A percentile compares a stretch with the other conserved stretches of the same genome.
phyloP scores from a whole-genome alignment of 129 eudicot species.

The Artemisia tridentata region DNA sequence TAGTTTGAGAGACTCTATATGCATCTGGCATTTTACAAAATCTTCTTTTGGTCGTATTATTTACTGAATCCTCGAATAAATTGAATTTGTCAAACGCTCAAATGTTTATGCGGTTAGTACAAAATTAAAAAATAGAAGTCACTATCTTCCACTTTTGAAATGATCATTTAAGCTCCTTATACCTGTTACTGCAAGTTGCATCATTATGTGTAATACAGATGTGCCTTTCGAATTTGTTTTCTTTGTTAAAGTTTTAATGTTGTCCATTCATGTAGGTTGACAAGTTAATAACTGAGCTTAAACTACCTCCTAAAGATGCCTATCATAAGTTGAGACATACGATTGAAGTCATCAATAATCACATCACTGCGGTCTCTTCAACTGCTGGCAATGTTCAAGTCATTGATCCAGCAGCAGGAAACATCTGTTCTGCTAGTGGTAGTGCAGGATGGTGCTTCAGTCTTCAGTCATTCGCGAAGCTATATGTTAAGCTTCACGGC shows the following conservation, averaged over 20 bases:
- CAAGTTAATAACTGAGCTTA: conserved; percentile 88
- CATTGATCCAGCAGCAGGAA: conserved; percentile 79
- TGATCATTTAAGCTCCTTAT: no score
- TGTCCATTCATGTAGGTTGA: conserved; percentile 63
- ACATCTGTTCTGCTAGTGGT: conserved; percentile 94
- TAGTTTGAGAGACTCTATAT: background rate
- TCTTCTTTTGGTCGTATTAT: background rate
- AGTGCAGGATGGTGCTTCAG: conserved; percentile 99
- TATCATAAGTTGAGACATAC: conserved; percentile 92
- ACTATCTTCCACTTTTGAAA: no score
- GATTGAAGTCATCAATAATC: conserved; percentile 81
- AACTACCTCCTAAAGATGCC: conserved; percentile 93
- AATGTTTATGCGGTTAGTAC: no score
- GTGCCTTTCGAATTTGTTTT: background rate
- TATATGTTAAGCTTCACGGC: conserved; percentile 91
- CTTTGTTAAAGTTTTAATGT: conserved; percentile 10
- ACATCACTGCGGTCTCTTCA: conserved; percentile 82
- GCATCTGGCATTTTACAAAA: background rate
- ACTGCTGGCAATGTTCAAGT: conserved; percentile 89
- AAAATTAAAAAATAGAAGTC: no score
- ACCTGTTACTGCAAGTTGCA: no score
- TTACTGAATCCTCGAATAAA: background rate
- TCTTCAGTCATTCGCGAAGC: conserved; percentile 89
- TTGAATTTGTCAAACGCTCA: no score
- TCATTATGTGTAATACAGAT: no score